Base-by-base conservation (phyloP, 805 yeast species). In the Candida jianshihensis region DNA sequence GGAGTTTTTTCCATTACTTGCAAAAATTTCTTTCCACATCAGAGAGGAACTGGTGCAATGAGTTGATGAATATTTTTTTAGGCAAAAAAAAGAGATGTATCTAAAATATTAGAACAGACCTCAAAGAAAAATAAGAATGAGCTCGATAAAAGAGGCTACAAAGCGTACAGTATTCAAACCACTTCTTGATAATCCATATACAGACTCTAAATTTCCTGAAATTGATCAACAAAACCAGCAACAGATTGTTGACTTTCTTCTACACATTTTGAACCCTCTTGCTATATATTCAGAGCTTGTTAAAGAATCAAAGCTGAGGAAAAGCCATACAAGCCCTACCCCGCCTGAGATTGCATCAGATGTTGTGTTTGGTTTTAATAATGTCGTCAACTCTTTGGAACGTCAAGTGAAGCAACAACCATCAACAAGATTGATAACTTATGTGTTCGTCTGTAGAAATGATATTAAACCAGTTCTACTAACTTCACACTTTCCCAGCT, bases 141-240 rank as follows among this genome's bases (percentile, higher is more conserved):
- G 38, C 38, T 73, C 81, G 0, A 37, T 78, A 12, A 75, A 70
- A 42, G 70, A 66, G 17, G 40, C 66, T 2, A 69, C 66, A 50
- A 61, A 72, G 36, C 65, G 69, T 42, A 78, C 75, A 42, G 75
- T 78, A 7, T 75, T 74, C 56, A 78, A 74, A 53, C 85, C 88
- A 0, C 59, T 81, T 2, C 59, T 81, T 16, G 79, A 78, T 20
- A 76, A 75, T 41, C 86, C 88, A 3, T 78, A 63, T 48, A 70
- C 81, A 1, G 67, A 66, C 34, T 62, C 70, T 8, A 57, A 52
- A 9, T 66, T 71, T 59, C 68, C 73, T 6, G 60, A 62, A 49
- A 48, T 64, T 1, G 69, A 65, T 10, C 70, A 64, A 6, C 53
- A 54, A 5, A 35, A 57, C 2, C 68, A 67, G 9, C 34, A 48